Evolutionary conservation across 177 flowering plant species (phyloP).

Genomic region (Vitis hybrid): DNA sequence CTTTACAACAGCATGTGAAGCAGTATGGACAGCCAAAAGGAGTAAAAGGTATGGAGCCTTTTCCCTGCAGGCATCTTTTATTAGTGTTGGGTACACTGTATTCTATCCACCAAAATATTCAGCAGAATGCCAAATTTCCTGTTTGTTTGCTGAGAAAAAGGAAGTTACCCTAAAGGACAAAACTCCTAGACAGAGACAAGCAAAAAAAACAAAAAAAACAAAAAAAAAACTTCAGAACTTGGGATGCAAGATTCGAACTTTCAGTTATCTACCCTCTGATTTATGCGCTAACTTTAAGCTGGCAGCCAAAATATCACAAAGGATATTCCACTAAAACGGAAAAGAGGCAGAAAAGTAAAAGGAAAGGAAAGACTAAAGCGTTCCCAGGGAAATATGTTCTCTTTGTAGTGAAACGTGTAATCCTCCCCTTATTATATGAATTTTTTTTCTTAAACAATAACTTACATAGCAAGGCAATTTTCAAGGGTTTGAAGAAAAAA

Average conservation of each 20-base stretch:
- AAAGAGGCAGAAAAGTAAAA: neutral
- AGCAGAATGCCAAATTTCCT: neutral
- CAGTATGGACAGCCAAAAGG: constrained; percentile 5
- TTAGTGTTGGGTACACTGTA: neutral
- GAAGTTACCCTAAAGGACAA: too few relatives aligned
- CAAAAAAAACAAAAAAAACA: too few relatives aligned
- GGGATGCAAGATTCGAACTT: too few relatives aligned
- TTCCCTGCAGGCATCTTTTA: neutral
- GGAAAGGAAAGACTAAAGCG: too few relatives aligned
- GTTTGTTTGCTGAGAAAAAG: constrained; percentile 8
- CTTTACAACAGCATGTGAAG: constrained; percentile 9
- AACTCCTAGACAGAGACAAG: too few relatives aligned
- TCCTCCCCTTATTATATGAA: too few relatives aligned
- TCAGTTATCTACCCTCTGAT: neutral
- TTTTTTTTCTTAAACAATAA: too few relatives aligned
- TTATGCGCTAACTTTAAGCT: neutral
- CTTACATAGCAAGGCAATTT: too few relatives aligned
- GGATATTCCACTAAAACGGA: neutral
- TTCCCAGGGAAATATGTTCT: too few relatives aligned
- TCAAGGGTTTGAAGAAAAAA: too few relatives aligned
- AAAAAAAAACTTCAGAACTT: too few relatives aligned
- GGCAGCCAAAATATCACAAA: constrained; percentile 1
- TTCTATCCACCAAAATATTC: neutral
- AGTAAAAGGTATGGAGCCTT: neutral
- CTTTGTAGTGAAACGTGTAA: too few relatives aligned